Evolutionary conservation across 2,329 filamentous ascomycete genomes (phyloP).

Genomic region (Onygenales sp.): DNA sequence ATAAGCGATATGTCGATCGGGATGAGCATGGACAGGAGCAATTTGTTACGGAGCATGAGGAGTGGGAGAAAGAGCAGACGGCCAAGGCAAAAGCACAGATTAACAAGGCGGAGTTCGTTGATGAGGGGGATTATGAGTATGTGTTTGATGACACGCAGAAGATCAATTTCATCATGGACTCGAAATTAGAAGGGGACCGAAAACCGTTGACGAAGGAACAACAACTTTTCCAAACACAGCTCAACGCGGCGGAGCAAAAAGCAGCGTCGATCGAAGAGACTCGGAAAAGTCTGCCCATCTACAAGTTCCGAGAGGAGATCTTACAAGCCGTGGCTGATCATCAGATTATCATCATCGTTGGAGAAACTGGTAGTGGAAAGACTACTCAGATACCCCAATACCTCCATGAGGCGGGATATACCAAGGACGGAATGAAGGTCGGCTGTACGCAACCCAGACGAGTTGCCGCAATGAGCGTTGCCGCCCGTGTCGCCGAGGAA

Average conservation of each 20-base stretch:
- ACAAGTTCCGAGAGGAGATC: constrained; percentile 75
- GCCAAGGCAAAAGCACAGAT: constrained; percentile 84
- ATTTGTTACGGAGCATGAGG: constrained; percentile 86
- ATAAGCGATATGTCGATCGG: constrained; percentile 79
- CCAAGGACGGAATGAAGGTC: constrained; percentile 72
- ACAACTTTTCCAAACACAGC: constrained; percentile 64
- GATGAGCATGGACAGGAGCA: constrained; percentile 82
- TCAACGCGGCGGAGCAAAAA: constrained; percentile 82
- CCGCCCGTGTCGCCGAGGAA: constrained; percentile 91
- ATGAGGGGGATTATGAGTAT: constrained; percentile 81
- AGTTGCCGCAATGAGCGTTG: constrained; percentile 95
- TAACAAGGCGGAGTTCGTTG: constrained; percentile 60
- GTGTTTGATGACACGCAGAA: constrained; percentile 85
- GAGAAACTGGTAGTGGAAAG: constrained; percentile 91
- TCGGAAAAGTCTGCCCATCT: constrained; percentile 81
- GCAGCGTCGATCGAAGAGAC: constrained; percentile 85
- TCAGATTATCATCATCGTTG: constrained; percentile 84
- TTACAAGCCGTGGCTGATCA: constrained; percentile 76
- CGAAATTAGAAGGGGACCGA: constrained; percentile 60
- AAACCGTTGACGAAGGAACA: constrained; percentile 69
- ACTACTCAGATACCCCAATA: constrained; percentile 94
- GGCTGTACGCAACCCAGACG: constrained; percentile 90
- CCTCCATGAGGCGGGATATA: constrained; percentile 82
- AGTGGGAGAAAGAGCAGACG: constrained; percentile 89
- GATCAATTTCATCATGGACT: constrained; percentile 74